These are phyloP conservation scores for Rutstroemia sydowiana DNA, from an alignment of 2,329 filamentous ascomycete species.

Conservation along the genomic window DNA sequence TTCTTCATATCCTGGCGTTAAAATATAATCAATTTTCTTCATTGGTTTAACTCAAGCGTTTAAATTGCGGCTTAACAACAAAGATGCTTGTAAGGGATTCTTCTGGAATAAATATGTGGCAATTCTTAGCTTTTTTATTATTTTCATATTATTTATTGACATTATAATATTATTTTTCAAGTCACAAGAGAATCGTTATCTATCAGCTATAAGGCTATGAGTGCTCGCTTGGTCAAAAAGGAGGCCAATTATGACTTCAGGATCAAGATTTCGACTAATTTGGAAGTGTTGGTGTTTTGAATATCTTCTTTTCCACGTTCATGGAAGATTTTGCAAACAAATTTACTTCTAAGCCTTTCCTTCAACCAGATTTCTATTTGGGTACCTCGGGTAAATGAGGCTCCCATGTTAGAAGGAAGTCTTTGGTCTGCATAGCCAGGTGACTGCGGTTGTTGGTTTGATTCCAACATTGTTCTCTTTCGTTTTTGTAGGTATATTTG, in stretches of 20 bases:
- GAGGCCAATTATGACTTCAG: neutral
- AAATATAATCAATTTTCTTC: no score
- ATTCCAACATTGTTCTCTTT: neutral
- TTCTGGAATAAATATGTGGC: no score
- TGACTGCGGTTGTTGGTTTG: neutral
- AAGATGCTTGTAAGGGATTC: no score
- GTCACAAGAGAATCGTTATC: neutral
- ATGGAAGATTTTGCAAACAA: neutral
- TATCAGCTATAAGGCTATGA: neutral
- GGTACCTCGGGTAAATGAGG: no score
- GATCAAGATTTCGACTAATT: neutral
- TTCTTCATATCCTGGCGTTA: no score
- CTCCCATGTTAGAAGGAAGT: no score
- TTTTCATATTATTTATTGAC: neutral
- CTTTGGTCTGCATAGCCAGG: no score
- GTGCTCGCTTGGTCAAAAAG: neutral
- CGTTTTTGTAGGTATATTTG: neutral
- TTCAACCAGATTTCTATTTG: neutral
- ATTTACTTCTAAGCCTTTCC: neutral
- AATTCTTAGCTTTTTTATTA: no score
- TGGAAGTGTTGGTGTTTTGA: constrained; percentile 6
- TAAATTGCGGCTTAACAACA: no score
- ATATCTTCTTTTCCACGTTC: neutral
- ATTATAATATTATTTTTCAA: neutral
- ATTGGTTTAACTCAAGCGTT: no score